Conservation (phyloP, 2,329 filamentous ascomycete genomes). For the Fusarium luffae region DNA sequence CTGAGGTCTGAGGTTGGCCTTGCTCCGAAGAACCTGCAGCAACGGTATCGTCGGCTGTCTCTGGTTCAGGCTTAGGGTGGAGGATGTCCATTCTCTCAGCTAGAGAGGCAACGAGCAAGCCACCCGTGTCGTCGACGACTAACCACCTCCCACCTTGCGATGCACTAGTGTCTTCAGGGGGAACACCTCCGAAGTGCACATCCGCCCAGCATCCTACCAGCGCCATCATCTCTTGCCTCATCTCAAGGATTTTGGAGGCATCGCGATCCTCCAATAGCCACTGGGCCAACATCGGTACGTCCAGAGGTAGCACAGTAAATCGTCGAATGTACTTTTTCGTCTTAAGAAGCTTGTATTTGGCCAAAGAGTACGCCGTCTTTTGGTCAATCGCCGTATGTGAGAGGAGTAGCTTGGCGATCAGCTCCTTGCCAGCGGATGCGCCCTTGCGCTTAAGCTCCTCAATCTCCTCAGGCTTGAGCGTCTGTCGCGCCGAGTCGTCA, state of each 20-base stretch:
- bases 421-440: slow-evolving; percentile 82
- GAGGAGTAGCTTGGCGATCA: slow-evolving; percentile 91
- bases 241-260: slow-evolving; percentile 81
- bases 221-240: slow-evolving; percentile 85
- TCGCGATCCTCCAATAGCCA: slow-evolving; percentile 86
- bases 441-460: slow-evolving; percentile 79
- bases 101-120: slow-evolving; percentile 82
- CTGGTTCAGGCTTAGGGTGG: slow-evolving; percentile 57
- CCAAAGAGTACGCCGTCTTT: slow-evolving; percentile 92
- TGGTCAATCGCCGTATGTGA: slow-evolving; percentile 91
- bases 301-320: slow-evolving; percentile 86
- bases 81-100: slow-evolving; percentile 91
- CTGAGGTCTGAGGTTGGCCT: slow-evolving; percentile 19
- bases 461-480: slow-evolving; percentile 78
- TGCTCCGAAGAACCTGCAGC: slow-evolving; percentile 8
- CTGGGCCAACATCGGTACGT: slow-evolving; percentile 78
- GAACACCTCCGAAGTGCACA: slow-evolving; percentile 70
- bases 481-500: slow-evolving; percentile 76
- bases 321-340: slow-evolving; percentile 91
- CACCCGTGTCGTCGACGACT: slow-evolving; percentile 87
- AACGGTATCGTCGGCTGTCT: slow-evolving; percentile 11
- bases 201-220: slow-evolving; percentile 91
- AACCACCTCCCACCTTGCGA: slow-evolving; percentile 71
- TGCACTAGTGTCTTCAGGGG: slow-evolving; percentile 40
- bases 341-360: slow-evolving; percentile 96